Conservation (phyloP, 306 rosid species). For the Dicorynia guianensis region DNA sequence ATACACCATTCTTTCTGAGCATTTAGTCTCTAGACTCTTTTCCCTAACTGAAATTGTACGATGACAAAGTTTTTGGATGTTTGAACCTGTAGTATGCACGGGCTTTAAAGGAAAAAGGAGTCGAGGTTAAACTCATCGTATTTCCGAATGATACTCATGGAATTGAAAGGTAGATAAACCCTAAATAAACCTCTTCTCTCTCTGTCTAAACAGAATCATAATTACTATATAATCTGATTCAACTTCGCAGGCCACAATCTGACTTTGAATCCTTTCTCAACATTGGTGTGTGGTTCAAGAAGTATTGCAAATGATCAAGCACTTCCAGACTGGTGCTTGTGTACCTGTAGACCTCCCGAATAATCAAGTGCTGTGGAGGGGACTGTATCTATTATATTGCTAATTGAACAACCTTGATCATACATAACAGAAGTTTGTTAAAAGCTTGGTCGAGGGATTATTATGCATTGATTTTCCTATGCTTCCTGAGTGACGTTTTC, state of each 20-base stretch:
- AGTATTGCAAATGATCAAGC: constrained; percentile 62
- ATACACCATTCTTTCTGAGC: too few relatives aligned
- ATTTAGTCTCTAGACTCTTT: too few relatives aligned
- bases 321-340: constrained; percentile 23
- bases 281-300: constrained; percentile 88
- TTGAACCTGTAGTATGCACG: constrained; percentile 74
- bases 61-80: constrained; percentile 33
- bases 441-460: too few relatives aligned
- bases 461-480: too few relatives aligned
- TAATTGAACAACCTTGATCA: too few relatives aligned
- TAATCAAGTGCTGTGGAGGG: neutral
- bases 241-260: constrained; percentile 79
- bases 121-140: constrained; percentile 63
- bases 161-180: constrained; percentile 70
- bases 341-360: constrained; percentile 1
- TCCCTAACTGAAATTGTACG: constrained; percentile 3
- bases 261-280: constrained; percentile 89
- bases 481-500: too few relatives aligned
- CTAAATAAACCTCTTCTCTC: constrained; percentile 22
- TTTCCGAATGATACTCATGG: constrained; percentile 84
- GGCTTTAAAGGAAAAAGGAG: constrained; percentile 85
- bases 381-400: too few relatives aligned
- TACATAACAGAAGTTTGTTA: too few relatives aligned
- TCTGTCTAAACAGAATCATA: neutral
- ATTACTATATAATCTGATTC: constrained; percentile 30